These are phyloP conservation scores for Sonneratia alba DNA, from an alignment of 345 rosid species.

Conservation along the genomic window DNA sequence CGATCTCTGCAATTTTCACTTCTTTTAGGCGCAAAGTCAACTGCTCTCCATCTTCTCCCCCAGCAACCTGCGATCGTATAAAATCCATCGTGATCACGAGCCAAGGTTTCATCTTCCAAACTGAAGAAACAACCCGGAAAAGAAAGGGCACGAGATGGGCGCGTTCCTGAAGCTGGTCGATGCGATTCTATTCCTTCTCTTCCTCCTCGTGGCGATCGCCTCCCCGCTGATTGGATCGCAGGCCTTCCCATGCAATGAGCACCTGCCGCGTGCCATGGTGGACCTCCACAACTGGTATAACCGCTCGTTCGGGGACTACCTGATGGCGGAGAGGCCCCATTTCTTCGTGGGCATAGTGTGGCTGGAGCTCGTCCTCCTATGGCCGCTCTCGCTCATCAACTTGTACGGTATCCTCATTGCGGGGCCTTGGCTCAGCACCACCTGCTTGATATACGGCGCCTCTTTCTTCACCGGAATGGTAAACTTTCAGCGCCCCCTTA, in stretches of 20 bases:
- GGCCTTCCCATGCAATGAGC: constrained; percentile 26
- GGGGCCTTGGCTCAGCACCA: constrained; percentile 58
- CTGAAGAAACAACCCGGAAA: not conserved
- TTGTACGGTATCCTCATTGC: constrained; percentile 42
- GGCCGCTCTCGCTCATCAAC: constrained; percentile 65
- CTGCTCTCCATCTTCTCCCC: not conserved
- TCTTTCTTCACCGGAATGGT: constrained; percentile 57
- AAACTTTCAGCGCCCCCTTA: not conserved
- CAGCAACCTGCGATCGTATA: not conserved
- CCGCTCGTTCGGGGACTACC: constrained; percentile 43
- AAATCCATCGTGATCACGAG: not conserved
- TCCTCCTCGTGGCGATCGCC: constrained; percentile 32
- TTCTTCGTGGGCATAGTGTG: constrained; percentile 63
- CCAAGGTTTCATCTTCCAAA: not conserved
- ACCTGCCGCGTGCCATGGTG: constrained; percentile 34
- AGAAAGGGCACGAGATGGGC: constrained; percentile 26
- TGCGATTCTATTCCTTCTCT: constrained; percentile 37
- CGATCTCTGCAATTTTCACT: not conserved
- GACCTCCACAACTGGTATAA: constrained; percentile 35
- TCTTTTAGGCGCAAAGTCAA: not conserved
- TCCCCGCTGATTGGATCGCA: constrained; percentile 53
- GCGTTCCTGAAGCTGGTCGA: constrained; percentile 46
- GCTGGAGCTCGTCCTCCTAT: constrained; percentile 55
- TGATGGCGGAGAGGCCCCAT: constrained; percentile 54
- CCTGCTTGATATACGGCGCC: constrained; percentile 72